phyloP scores from a whole-genome alignment of 2,329 filamentous ascomycete genomes.

The Alternaria sp. region DNA sequence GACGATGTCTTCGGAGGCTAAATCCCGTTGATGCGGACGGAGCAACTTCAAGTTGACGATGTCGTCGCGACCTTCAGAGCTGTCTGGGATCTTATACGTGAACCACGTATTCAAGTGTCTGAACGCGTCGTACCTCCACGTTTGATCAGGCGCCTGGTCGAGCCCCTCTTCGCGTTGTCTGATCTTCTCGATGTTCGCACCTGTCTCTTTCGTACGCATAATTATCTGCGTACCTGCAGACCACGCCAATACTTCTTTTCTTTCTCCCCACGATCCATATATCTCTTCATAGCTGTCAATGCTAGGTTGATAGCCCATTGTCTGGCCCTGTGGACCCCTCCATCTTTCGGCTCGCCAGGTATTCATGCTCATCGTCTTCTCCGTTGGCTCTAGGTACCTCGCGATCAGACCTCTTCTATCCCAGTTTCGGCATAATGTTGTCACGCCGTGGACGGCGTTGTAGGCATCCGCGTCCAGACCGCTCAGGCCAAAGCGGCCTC shows the following conservation, averaged over 20 bases:
- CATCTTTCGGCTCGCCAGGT: constrained; percentile 43
- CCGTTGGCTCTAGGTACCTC: constrained; percentile 56
- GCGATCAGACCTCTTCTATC: constrained; percentile 63
- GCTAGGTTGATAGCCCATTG: constrained; percentile 65
- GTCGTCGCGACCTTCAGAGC: constrained; percentile 63
- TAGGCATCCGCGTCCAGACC: constrained; percentile 35
- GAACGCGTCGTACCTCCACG: constrained; percentile 39
- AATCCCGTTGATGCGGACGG: constrained; percentile 46
- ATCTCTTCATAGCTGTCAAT: constrained; percentile 64
- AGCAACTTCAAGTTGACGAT: constrained; percentile 64
- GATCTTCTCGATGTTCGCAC: constrained; percentile 25
- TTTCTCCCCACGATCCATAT: constrained; percentile 48
- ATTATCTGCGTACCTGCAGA: constrained; percentile 65
- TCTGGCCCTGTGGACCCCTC: constrained; percentile 55
- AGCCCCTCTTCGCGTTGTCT: constrained; percentile 25
- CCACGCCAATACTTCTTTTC: constrained; percentile 64
- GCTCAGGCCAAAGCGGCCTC: constrained; percentile 36
- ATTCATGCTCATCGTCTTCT: constrained; percentile 46
- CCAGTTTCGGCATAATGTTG: constrained; percentile 63
- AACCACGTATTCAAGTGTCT: constrained; percentile 54
- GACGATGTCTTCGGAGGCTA: constrained; percentile 56
- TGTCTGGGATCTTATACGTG: constrained; percentile 59
- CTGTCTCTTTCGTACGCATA: constrained; percentile 56
- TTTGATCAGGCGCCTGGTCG: constrained; percentile 19
- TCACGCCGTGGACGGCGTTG: constrained; percentile 59